Evolutionary conservation across 2,329 filamentous ascomycete species (phyloP), one percentile per base, ranked within the genome.

Genomic region (Graphilbum fragrans): DNA sequence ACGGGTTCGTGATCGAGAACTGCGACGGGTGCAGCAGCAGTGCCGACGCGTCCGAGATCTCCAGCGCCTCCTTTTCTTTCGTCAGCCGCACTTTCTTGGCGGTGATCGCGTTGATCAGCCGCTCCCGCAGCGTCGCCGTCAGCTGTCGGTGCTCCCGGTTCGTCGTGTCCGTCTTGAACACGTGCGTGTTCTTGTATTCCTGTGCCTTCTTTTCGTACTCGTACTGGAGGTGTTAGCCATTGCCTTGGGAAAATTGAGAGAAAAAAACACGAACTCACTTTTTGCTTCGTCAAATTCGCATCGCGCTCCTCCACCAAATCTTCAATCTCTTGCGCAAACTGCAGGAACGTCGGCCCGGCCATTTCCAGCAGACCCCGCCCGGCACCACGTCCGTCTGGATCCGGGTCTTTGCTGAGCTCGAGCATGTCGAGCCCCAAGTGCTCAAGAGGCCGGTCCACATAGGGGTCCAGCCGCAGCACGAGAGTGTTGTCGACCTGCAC

Each of bases 401-500:
- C 57, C 27, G 57, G 51, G 35, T 59, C 57, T 38, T 58, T 57
- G 46, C 58, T 61, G 41, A 55, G 54, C 53, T 54, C 49, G 58
- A 58, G 40, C 55, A 48, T 55, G 52, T 48, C 58, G 11, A 35
- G 31, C 18, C 45, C 49, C 14, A 51, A 38, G 11, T 47, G 47
- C 48, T 71, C 67, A 3, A 66, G 58, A 2, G 65, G 63, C 18
- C 62, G 58, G 37, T 65, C 63, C 19, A 72, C 69, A 58, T 94
- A 93, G 1, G 85, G 82, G 54, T 94, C 82, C 40, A 92, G 84
- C 51, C 84, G 80, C 58, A 86, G 80, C 50, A 94, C 86, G 36
- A 94, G 72, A 44, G 76, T 85, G 63, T 88, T 87, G 59, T 94
- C 88, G 49, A 86, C 80, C 62, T 95, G 88, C n/a, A 95, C 77